Base-by-base conservation (phyloP, 139 green algal species). In the Diplosphaera chodatii region DNA sequence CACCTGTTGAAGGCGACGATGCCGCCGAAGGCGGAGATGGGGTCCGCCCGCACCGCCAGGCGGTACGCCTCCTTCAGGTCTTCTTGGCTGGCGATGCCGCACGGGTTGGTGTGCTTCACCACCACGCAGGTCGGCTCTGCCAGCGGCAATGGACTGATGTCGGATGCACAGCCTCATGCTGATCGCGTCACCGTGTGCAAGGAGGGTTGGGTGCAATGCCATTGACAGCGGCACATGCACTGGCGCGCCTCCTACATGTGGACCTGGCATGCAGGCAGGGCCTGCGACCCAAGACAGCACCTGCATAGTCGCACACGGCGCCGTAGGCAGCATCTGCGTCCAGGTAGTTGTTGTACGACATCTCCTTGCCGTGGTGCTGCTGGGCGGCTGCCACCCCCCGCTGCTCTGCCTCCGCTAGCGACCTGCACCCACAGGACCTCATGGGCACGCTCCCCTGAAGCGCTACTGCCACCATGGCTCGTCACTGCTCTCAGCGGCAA, bases 21-120 rank as follows among this genome's bases (percentile, higher is more conserved):
- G 74, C 95, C 95, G 28, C 95, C 95, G 78, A 99, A 99, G 0
- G 95, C 95, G 40, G 69, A 88, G 73, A 97, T 92, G 67, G 95
- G 95, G 87, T 99, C 95, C 20, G 93, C 95, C 0, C 81, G 75
- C 34, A 99, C 94, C 2, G 95, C 94, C 64, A 92, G 79, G 59
- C 92, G 81, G 85, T 99, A 99, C 0, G 94, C 93, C 74, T 98
- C 94, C 22, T 88, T 78, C 68, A 97, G 82, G 75, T 97, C 91
- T 0, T 68, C 78, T 8, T 82, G 77, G 62, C 66, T 78, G 56
- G 93, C 94, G 40, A 96, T 88, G 74, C 95, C 95, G 79, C 95
- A 99, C 33, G 95, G 95, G 86, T 99, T 99, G 80, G 95, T 99
- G 91, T 99, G 95, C 91, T 99, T 99, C n/a, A 99, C 95, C 30